Evolutionary conservation across 352 stramenopile species (phyloP), one percentile per base, ranked within the genome.

Genomic region (Phytopythium litorale): DNA sequence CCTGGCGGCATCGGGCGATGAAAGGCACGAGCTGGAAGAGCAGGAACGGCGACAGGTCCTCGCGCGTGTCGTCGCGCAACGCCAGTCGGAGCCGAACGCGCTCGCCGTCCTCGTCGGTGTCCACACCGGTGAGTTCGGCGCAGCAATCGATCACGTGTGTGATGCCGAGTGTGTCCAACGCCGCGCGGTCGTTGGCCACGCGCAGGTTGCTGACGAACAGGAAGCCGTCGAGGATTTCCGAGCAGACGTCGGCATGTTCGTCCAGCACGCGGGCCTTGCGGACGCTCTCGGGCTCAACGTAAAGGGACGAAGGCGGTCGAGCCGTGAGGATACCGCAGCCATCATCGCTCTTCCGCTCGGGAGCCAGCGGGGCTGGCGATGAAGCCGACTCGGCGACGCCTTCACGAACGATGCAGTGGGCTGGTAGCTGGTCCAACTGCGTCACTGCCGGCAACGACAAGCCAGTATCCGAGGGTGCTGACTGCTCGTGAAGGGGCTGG

Each of bases 11-110:
- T 4, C 15, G 32, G 0, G 74, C 51, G 46, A 92, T 78, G 28
- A 72, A 88, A 15, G 70, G 60, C 43, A 88, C 56, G 21, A 84
- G 72, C 54, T 68, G 61, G 13, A 73, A 56, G 30, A 56, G 72
- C 6, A 91, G 46, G 33, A 92, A 92, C 28, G 79, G 81, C 16
- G 65, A 66, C 30, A 92, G 65, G 33, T 91, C 78, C 66, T 92
- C 83, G n/a, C 71, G 75, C 0, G 78, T 67, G 38, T 85, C 76
- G 56, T 92, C 83, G 30, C 75, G 64, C 11, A 92, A 25, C 13
- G 72, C 60, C 33, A 92, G 55, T n/a, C 65, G 63, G 35, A 88
- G 33, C 9, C 60, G 51, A 13, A 68, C 16, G 51, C 64, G 32
- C 9, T 70, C 32, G 18, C 43, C 13, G n/a, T 63, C 58, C 53